Evolutionary conservation across 1,284 basidiomycete genomes (phyloP).

Genomic region (Omphalotus olearius): DNA sequence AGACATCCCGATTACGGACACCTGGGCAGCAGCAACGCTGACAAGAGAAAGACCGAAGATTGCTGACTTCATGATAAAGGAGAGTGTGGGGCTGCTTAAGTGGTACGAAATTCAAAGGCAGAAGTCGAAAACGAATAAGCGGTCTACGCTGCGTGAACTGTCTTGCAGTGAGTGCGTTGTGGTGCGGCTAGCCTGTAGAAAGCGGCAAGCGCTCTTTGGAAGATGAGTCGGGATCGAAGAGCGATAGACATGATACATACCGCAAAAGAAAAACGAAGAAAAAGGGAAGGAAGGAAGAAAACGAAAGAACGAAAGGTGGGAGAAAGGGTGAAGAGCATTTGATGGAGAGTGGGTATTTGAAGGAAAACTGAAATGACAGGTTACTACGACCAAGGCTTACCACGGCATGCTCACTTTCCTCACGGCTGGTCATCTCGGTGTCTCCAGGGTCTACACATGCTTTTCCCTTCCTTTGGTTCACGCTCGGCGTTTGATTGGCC

Average conservation of each 20-base stretch:
- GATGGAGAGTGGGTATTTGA: slow-evolving; percentile 26
- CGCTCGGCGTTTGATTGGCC: slow-evolving; percentile 7
- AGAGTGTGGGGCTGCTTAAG: slow-evolving; percentile 33
- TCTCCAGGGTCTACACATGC: slow-evolving; percentile 32
- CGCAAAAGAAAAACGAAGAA: slow-evolving; percentile 35
- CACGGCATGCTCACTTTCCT: slow-evolving; percentile 19
- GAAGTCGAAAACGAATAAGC: slow-evolving; percentile 46
- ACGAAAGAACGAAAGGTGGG: slow-evolving; percentile 36
- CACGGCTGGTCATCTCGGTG: slow-evolving; percentile 35
- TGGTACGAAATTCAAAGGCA: slow-evolving; percentile 32
- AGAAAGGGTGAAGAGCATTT: slow-evolving; percentile 24
- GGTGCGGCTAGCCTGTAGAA: slow-evolving; percentile 25
- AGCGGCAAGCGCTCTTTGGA: slow-evolving; percentile 38
- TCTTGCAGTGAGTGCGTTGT: slow-evolving; percentile 48
- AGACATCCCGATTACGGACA: slow-evolving; percentile 43
- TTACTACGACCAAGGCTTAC: slow-evolving; percentile 13
- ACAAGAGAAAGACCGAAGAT: slow-evolving; percentile 54
- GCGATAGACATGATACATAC: slow-evolving; percentile 25
- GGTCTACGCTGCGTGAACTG: slow-evolving; percentile 69
- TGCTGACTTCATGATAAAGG: slow-evolving; percentile 59
- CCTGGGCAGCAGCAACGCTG: slow-evolving; percentile 51
- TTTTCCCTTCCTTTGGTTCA: slow-evolving; percentile 16
- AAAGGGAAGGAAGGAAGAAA: slow-evolving; percentile 26
- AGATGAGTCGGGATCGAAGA: slow-evolving; percentile 5
- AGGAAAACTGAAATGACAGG: slow-evolving; percentile 8